Percentiles rank a stretch among this genome's conserved stretches.
Conservation (phyloP, 2,329 filamentous ascomycete genomes). For the Didymella segeticola region DNA sequence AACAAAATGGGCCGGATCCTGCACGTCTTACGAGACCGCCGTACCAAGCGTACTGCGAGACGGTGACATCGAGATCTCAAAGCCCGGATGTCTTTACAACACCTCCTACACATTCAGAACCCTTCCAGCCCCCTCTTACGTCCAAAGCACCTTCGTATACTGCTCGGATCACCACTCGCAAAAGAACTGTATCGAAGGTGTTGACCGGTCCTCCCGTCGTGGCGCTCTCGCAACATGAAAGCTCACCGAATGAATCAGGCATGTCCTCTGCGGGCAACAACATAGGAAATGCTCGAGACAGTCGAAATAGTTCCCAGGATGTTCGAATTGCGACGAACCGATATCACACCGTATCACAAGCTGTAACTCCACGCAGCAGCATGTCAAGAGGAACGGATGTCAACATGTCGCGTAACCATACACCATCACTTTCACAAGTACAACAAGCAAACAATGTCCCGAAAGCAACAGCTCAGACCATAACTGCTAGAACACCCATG, state of each 20-base stretch:
- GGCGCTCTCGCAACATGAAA: background rate
- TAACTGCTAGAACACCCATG: background rate
- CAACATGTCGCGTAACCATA: conserved; percentile 18
- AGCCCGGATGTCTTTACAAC: conserved; percentile 22
- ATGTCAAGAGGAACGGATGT: conserved; percentile 11
- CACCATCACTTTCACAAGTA: conserved; percentile 25
- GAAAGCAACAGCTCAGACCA: background rate
- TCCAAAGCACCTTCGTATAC: conserved; percentile 1
- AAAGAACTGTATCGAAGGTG: background rate
- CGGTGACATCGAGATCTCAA: conserved; percentile 22
- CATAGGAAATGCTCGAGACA: conserved; percentile 1
- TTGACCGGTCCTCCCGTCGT: background rate
- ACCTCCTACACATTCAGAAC: conserved; percentile 7
- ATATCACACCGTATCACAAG: conserved; percentile 24
- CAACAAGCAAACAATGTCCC: conserved; percentile 13
- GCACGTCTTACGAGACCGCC: conserved; percentile 1
- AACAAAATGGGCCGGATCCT: conserved; percentile 1
- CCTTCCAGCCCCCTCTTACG: background rate
- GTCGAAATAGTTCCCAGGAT: background rate
- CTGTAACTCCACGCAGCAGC: conserved; percentile 22
- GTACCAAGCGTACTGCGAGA: conserved; percentile 33
- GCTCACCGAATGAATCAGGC: background rate
- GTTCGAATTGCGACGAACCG: conserved; percentile 7
- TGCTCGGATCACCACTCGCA: conserved; percentile 4
- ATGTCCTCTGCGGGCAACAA: conserved; percentile 4